Conservation (phyloP, 768 basidiomycete species). For the Cystofilobasidium macerans region DNA sequence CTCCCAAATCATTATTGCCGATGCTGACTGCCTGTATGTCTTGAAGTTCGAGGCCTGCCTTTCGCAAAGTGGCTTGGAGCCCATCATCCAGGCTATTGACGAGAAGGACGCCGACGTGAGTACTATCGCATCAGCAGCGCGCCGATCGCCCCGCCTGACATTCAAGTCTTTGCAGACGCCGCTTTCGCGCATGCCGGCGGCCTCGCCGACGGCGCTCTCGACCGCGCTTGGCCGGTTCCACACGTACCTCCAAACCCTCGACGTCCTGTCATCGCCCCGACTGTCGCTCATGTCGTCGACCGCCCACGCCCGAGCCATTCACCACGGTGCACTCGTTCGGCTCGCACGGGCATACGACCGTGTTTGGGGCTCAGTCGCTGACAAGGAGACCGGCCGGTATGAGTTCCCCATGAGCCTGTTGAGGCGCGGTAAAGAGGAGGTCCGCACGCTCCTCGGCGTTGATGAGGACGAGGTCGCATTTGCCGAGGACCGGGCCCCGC, state of each 20-base stretch:
- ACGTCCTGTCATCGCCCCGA: conserved; percentile 63
- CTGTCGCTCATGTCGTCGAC: conserved; percentile 63
- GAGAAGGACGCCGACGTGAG: conserved; percentile 37
- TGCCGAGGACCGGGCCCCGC: too few relatives aligned
- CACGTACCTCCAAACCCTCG: conserved; percentile 67
- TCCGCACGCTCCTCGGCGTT: conserved; percentile 18
- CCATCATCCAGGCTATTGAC: conserved; percentile 39
- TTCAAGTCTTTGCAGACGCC: conserved; percentile 55
- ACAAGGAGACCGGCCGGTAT: conserved; percentile 59
- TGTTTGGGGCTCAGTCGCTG: conserved; percentile 66
- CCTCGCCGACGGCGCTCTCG: conserved; percentile 55
- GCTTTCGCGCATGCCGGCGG: conserved; percentile 60
- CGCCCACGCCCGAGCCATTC: conserved; percentile 55
- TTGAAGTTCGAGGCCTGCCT: conserved; percentile 39
- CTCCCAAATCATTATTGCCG: background rate
- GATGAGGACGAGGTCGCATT: conserved; percentile 11
- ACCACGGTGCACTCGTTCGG: conserved; percentile 59
- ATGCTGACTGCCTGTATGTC: background rate
- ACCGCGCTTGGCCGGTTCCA: conserved; percentile 57
- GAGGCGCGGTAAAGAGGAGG: conserved; percentile 24
- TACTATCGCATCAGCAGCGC: background rate
- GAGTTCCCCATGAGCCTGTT: conserved; percentile 81
- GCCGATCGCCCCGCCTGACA: background rate
- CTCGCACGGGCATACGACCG: conserved; percentile 59
- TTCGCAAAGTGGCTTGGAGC: conserved; percentile 41